Percentiles rank a stretch among this genome's conserved stretches.
These are phyloP conservation scores for Phytophthora multivora DNA, from an alignment of 352 stramenopile species.

Conservation along the genomic window DNA sequence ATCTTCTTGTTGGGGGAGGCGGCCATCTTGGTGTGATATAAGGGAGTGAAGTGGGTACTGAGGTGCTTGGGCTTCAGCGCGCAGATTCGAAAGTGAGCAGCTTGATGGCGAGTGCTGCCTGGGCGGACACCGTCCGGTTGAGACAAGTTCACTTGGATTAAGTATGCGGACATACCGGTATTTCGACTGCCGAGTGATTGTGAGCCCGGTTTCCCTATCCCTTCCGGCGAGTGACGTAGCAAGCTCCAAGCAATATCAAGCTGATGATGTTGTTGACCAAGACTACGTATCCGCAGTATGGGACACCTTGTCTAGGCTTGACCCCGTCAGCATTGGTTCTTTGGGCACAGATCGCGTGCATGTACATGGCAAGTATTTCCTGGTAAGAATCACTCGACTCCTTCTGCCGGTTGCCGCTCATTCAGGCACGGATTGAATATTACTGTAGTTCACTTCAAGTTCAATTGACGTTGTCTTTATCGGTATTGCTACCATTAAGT, in stretches of 20 bases:
- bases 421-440: background rate
- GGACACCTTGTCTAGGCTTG: slow-evolving; percentile 11
- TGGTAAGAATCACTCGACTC: background rate
- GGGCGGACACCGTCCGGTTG: slow-evolving; percentile 5
- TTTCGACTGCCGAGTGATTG: slow-evolving; percentile 15
- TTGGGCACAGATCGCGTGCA: background rate
- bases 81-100: slow-evolving; percentile 80
- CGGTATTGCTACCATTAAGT: slow-evolving; percentile 9
- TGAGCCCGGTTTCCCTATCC: slow-evolving; percentile 9
- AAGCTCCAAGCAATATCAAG: slow-evolving; percentile 5
- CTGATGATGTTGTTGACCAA: slow-evolving; percentile 30
- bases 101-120: background rate
- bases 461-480: slow-evolving; percentile 24
- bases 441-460: slow-evolving; percentile 12
- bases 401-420: background rate
- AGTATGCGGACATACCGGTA: slow-evolving; percentile 4
- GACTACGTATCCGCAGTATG: slow-evolving; percentile 25
- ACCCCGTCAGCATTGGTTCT: slow-evolving; percentile 3
- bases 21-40: slow-evolving; percentile 37
- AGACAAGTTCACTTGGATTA: slow-evolving; percentile 28
- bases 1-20: slow-evolving; percentile 78
- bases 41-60: background rate
- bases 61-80: slow-evolving; percentile 44
- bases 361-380: background rate
- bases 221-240: slow-evolving; percentile 16